These are phyloP conservation scores for Epithemia pelagica DNA, from an alignment of 108 stramenopile species.

Conservation along the genomic window DNA sequence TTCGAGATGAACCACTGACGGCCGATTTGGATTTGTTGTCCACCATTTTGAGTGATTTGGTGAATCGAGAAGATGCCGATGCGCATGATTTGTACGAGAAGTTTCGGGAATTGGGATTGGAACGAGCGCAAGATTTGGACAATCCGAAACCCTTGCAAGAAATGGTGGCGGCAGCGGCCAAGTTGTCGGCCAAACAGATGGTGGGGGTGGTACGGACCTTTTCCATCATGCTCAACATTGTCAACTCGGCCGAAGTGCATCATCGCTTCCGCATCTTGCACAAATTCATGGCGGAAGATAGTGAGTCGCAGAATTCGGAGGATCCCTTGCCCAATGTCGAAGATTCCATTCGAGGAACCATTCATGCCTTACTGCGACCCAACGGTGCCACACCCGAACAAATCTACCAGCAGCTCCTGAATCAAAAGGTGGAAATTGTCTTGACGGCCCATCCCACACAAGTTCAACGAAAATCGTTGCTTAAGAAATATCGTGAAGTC, in stretches of 20 bases:
- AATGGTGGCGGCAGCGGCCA: slow-evolving; percentile 50
- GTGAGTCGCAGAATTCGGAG: slow-evolving; percentile 5
- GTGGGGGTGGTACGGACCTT: slow-evolving; percentile 70
- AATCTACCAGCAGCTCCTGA: slow-evolving; percentile 76
- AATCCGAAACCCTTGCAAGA: slow-evolving; percentile 38
- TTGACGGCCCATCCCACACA: slow-evolving; percentile 97
- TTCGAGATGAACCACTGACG: slow-evolving; percentile 33
- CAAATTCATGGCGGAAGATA: not conserved
- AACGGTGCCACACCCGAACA: slow-evolving; percentile 42
- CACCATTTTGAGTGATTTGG: slow-evolving; percentile 60
- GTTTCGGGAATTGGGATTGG: slow-evolving; percentile 55
- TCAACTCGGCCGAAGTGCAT: slow-evolving; percentile 83
- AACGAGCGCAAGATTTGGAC: slow-evolving; percentile 18
- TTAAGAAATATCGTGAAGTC: slow-evolving; percentile 53
- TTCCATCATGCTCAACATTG: slow-evolving; percentile 62
- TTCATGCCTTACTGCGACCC: slow-evolving; percentile 47
- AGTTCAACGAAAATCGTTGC: slow-evolving; percentile 36
- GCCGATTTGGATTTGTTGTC: slow-evolving; percentile 68
- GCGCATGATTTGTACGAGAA: slow-evolving; percentile 59
- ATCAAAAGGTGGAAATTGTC: slow-evolving; percentile 91
- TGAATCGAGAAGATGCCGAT: slow-evolving; percentile 49
- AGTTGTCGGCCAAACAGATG: slow-evolving; percentile 47
- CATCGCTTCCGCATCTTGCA: slow-evolving; percentile 60
- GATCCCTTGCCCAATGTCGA: slow-evolving; percentile 72
- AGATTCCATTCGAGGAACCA: slow-evolving; percentile 70